Evolutionary conservation across 306 rosid genomes (phyloP), one percentile per base, ranked within the genome.

Genomic region (Inga oerstediana): DNA sequence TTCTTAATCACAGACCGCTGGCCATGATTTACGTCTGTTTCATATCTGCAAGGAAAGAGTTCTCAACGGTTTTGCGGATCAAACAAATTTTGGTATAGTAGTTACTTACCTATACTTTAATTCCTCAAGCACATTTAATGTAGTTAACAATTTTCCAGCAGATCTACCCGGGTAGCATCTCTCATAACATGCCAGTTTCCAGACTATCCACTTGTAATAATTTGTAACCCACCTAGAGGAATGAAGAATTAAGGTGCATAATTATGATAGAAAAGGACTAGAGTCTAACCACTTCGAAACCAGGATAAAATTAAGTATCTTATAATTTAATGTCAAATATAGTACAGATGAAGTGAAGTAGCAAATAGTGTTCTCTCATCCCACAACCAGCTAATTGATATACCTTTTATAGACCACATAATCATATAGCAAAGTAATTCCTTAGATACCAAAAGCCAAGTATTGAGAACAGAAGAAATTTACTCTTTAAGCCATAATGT

Each of bases 131-230:
- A 95, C 97, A 84, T 95, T 95, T 77, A 89, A 85, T 59, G 85
- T 79, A 24, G 92, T 87, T 81, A 95, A 84, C 82, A 93, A 82
- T 0, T 83, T 91, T 85, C 93, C 90, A 56, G 74, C 87, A 67
- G 88, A 83, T 65, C 87, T 84, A 62, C 90, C 84, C 24, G 94
- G 81, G 86, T 84, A 76, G 84, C 84, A 89, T 87, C 97, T 89
- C 84, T 90, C 98, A 52, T 95, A 93, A 83, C 94, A 93, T 76
- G 96, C 94, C 80, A 95, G 87, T 84, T 95, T 95, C 99, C 99
- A 95, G 72, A 93, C 91, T 83, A 24, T 24, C 27, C 27, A 24
- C 27, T 24, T 24, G 27, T 24, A 24, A 87, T 93, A 98, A 90
- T 93, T 95, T 30, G 61, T 77, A 77, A 92, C 97, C 99, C 99